Conservation (phyloP, 1,284 basidiomycete species). For the Blastosporella zonata region DNA sequence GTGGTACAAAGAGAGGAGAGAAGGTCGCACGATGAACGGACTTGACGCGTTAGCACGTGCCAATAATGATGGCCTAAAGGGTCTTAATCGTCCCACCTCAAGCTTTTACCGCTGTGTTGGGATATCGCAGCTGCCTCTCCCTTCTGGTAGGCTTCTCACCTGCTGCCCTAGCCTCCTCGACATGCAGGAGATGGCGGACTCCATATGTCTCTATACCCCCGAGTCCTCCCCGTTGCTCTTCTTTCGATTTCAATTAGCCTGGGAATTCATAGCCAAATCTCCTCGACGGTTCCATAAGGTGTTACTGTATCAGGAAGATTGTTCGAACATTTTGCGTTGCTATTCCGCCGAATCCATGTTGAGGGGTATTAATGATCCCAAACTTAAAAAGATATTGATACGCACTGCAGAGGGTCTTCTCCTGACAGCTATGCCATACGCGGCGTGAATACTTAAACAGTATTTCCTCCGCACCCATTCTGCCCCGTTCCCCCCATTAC, state of each 20-base stretch:
- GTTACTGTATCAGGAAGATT: slow-evolving; percentile 36
- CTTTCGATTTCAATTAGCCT: slow-evolving; percentile 15
- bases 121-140: background rate
- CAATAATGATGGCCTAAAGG: slow-evolving; percentile 13
- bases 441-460: slow-evolving; percentile 22
- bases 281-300: slow-evolving; percentile 12
- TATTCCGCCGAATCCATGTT: slow-evolving; percentile 29
- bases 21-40: slow-evolving; percentile 38
- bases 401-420: slow-evolving; percentile 32
- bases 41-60: slow-evolving; percentile 25
- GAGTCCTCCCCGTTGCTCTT: slow-evolving; percentile 1
- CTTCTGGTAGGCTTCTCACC: slow-evolving; percentile 4
- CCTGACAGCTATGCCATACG: slow-evolving; percentile 29
- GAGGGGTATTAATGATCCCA: slow-evolving; percentile 31
- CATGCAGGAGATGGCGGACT: background rate
- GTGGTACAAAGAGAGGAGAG: slow-evolving; percentile 27
- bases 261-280: slow-evolving; percentile 23
- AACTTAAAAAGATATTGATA: slow-evolving; percentile 27
- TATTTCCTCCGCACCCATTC: slow-evolving; percentile 12
- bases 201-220: background rate
- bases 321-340: slow-evolving; percentile 27
- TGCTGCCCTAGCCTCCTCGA: slow-evolving; percentile 5
- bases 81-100: slow-evolving; percentile 16
- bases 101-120: background rate
- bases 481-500: slow-evolving; percentile 12